phyloP scores from a whole-genome alignment of 1,284 basidiomycete species.

The Peniophora sp. region DNA sequence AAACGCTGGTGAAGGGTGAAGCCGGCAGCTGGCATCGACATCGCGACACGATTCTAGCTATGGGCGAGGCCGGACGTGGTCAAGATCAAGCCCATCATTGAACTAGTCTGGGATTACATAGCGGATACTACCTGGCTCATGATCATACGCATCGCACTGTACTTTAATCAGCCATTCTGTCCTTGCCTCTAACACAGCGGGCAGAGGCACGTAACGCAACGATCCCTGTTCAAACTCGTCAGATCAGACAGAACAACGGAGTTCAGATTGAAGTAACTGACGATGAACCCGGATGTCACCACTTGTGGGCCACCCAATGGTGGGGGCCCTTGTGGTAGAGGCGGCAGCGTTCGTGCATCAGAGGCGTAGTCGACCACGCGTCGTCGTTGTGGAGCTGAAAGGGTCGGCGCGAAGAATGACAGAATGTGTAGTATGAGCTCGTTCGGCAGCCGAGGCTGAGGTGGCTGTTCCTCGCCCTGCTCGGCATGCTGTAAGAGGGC shows the following conservation, averaged over 20 bases:
- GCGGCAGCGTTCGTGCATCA: conserved; percentile 45
- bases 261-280: no score
- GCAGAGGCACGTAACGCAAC: no score
- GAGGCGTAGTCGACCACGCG: conserved; percentile 52
- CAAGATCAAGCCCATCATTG: conserved; percentile 1
- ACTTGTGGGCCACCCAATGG: no score
- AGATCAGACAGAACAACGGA: no score
- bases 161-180: no score
- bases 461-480: neutral
- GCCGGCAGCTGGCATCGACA: conserved; percentile 33
- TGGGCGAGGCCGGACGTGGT: conserved; percentile 11
- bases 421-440: conserved; percentile 56
- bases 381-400: conserved; percentile 48
- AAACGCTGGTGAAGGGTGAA: conserved; percentile 30
- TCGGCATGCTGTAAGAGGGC: conserved; percentile 7
- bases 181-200: no score
- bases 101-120: no score
- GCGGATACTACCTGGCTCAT: no score
- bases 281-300: no score
- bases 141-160: no score
- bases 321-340: conserved; percentile 22
- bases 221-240: no score
- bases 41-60: conserved; percentile 25
- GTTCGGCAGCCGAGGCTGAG: conserved; percentile 33
- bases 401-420: conserved; percentile 46